A percentile compares a stretch with the other conserved stretches of the same genome.
Conservation (phyloP, 192 early-diverging fungal species). For the Rhizoclosmatium globosum region DNA sequence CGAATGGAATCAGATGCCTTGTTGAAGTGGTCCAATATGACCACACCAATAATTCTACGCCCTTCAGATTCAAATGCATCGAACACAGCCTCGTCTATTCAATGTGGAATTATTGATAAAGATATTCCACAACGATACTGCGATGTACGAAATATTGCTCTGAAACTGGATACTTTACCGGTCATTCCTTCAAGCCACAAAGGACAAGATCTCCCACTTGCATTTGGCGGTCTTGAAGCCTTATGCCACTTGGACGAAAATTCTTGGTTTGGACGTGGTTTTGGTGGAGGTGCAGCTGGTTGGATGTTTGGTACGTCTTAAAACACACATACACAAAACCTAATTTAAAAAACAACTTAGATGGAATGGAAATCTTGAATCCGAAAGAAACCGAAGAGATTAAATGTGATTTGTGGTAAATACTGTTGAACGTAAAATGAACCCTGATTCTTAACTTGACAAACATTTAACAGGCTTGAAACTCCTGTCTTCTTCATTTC, state of each 20-base stretch:
- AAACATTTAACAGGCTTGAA: neutral
- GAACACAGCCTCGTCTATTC: neutral
- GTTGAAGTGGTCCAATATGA: too few relatives aligned
- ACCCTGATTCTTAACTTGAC: neutral
- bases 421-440: neutral
- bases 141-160: constrained; percentile 27
- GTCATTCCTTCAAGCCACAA: neutral
- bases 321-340: neutral
- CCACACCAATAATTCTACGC: too few relatives aligned
- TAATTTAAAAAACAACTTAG: neutral
- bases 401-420: constrained; percentile 14
- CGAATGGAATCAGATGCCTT: too few relatives aligned
- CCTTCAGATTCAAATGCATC: neutral
- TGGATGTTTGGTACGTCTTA: constrained; percentile 34
- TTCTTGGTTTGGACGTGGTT: constrained; percentile 31
- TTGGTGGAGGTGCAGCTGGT: constrained; percentile 36
- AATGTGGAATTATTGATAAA: constrained; percentile 18
- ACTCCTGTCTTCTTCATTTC: constrained; percentile 12
- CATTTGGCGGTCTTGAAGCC: constrained; percentile 16
- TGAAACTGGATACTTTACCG: constrained; percentile 15
- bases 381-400: neutral
- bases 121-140: constrained; percentile 40
- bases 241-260: constrained; percentile 27
- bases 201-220: constrained; percentile 7
- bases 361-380: neutral